Evolutionary conservation across 2,329 filamentous ascomycete species (phyloP), one percentile per base, ranked within the genome.

Genomic region (Beauveria rudraprayagi): DNA sequence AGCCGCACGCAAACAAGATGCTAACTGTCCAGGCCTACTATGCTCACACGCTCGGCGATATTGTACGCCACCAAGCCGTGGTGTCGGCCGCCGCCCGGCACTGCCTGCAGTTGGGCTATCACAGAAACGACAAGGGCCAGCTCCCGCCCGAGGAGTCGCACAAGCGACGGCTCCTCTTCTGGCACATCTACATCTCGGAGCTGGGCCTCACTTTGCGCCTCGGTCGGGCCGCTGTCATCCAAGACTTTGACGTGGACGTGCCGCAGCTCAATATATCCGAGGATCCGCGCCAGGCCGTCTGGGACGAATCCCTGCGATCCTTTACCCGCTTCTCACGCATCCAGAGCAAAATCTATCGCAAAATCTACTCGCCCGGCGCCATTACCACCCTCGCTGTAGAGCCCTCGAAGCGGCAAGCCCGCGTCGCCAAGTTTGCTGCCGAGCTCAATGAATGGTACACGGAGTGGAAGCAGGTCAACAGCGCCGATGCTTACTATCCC

Each of bases 171-270:
- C 58, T 61, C 1, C 46, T 67, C 4, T 67, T 67, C 40, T 67
- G 65, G 65, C 65, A 66, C 44, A 56, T 66, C 19, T 67, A 65
- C 50, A 61, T 65, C 10, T 63, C 65, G 3, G 65, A 66, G 10
- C 55, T 61, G 6, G 56, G 65, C 4, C 50, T 67, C 1, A 62
- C 63, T 4, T 63, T 67, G 8, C 55, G 62, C 4, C 61, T 66
- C 22, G 65, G 65, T 0, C 64, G 64, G 19, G 65, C 63, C 7
- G 34, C 63, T 3, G 59, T 67, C 3, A 64, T 67, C 2, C 63
- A 65, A 19, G 60, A 64, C 2, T 64, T 60, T 17, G 65, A 67
- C 9, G 60, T 67, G 9, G 65, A 67, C 19, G 56, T 30, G 10
- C 56, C 63, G 17, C 59, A 56, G 8, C 60, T 60, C 14, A 58